A percentile compares a stretch with the other conserved stretches of the same genome.
These are phyloP conservation scores for Colletotrichum lupini DNA, from an alignment of 2,329 filamentous ascomycete genomes.

Conservation along the genomic window DNA sequence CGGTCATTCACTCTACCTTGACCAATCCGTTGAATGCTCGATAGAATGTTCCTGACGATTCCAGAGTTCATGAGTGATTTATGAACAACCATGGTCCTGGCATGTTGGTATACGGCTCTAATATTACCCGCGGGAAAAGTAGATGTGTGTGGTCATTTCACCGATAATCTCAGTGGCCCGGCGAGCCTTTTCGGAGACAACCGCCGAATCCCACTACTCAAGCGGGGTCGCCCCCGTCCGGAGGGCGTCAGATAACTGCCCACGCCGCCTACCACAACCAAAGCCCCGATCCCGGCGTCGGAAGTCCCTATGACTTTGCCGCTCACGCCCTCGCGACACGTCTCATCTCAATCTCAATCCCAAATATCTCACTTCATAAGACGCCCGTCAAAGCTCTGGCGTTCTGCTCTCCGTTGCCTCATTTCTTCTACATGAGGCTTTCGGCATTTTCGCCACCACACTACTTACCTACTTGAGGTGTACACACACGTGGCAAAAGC, in stretches of 20 bases:
- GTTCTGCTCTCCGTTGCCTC: no score
- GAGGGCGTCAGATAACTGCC: slow-evolving; percentile 12
- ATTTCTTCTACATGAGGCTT: background rate
- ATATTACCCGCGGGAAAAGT: background rate
- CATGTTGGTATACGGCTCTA: background rate
- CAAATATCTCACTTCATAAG: background rate
- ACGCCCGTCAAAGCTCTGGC: background rate
- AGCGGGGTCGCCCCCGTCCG: slow-evolving; percentile 19
- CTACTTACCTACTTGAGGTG: no score
- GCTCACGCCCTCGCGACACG: slow-evolving; percentile 21
- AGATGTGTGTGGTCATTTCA: background rate
- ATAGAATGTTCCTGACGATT: background rate
- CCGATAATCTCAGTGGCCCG: background rate
- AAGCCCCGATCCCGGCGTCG: slow-evolving; percentile 4
- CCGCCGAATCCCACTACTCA: background rate
- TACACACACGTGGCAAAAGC: background rate
- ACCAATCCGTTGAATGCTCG: background rate
- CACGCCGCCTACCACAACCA: background rate
- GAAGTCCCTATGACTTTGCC: slow-evolving; percentile 1
- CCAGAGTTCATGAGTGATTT: background rate
- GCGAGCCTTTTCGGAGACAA: background rate
- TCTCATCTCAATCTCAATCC: slow-evolving; percentile 38
- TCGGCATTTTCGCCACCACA: background rate
- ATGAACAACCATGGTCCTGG: background rate
- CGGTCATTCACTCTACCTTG: background rate